phyloP scores from a whole-genome alignment of 1,139 yeast species.

The Casaregolazyma suthepensis region DNA sequence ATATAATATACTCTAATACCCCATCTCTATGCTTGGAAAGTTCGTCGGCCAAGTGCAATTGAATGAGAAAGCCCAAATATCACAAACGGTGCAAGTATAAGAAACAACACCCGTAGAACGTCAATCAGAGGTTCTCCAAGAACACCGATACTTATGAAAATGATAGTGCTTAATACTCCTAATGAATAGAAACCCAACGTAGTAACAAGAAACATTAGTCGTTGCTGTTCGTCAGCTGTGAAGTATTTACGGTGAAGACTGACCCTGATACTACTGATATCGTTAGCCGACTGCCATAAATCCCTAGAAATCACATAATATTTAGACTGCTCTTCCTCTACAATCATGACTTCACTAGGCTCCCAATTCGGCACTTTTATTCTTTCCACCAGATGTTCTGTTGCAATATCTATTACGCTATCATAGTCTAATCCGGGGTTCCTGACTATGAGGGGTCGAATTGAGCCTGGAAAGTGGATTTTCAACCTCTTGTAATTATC shows the following conservation, averaged over 20 bases:
- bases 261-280: background rate
- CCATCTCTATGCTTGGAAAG: background rate
- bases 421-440: background rate
- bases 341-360: background rate
- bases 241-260: background rate
- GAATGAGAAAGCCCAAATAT: background rate
- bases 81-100: background rate
- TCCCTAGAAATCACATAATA: background rate
- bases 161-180: background rate
- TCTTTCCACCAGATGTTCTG: background rate
- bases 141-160: background rate
- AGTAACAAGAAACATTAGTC: background rate
- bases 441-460: background rate
- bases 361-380: background rate
- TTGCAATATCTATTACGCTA: background rate
- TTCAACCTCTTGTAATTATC: background rate
- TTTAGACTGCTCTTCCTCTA: background rate
- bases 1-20: background rate
- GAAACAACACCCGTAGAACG: background rate
- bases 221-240: background rate
- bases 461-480: background rate
- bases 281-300: background rate
- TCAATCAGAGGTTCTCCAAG: background rate
- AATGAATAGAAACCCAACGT: background rate
- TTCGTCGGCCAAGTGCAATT: background rate